Evolutionary conservation across 208 protist genomes (phyloP).

Genomic region (Crithidia sp.): DNA sequence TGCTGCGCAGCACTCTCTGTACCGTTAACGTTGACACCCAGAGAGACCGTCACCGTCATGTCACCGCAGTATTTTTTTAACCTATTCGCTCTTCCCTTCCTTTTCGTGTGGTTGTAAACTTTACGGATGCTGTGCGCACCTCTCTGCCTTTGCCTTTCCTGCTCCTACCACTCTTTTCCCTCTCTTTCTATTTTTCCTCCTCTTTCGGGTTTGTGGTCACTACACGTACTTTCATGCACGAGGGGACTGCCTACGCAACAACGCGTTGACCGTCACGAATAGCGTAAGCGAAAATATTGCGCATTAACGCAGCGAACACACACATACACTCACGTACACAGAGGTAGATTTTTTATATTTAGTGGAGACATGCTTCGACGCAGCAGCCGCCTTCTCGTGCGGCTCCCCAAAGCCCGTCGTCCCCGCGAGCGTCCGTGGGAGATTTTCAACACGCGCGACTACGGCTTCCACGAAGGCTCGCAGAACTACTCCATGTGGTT

Average conservation of each 20-base stretch:
- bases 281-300: too few species aligned
- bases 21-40: too few species aligned
- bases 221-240: background rate
- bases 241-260: background rate
- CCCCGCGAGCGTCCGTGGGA: conserved; percentile 89
- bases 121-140: too few species aligned
- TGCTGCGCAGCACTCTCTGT: too few species aligned
- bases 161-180: background rate
- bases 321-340: background rate
- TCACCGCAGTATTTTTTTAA: too few species aligned
- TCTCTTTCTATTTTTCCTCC: background rate
- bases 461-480: conserved; percentile 82
- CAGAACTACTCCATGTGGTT: conserved; percentile 91
- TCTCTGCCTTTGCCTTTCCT: background rate
- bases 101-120: background rate
- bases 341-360: too few species aligned
- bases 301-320: background rate
- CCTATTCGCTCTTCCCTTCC: background rate
- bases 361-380: conserved; percentile 51
- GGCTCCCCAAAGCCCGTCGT: conserved; percentile 79
- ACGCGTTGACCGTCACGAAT: background rate
- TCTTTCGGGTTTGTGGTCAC: too few species aligned
- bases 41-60: too few species aligned
- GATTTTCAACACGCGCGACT: conserved; percentile 90
- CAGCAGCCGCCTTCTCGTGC: conserved; percentile 44